These are phyloP conservation scores for Sparassis latifolia DNA, from an alignment of 1,284 basidiomycete genomes.

Conservation along the genomic window DNA sequence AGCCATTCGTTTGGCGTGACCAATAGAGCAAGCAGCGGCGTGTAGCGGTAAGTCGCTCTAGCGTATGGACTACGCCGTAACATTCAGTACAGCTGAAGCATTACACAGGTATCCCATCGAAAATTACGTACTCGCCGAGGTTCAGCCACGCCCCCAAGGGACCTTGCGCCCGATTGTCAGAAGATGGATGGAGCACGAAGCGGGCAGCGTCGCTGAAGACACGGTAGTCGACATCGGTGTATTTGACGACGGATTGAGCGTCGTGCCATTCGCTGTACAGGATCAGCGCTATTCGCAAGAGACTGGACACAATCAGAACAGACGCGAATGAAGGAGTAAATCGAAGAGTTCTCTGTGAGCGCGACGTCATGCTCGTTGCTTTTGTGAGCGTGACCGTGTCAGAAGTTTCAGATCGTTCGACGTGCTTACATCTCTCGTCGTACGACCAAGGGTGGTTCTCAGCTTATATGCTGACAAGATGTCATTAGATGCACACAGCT, in stretches of 20 bases:
- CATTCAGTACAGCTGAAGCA: conserved; percentile 2
- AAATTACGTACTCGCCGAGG: conserved; percentile 60
- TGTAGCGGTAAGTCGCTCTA: conserved; percentile 95
- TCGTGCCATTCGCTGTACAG: conserved; percentile 89
- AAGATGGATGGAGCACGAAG: conserved; percentile 51
- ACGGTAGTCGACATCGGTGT: conserved; percentile 95
- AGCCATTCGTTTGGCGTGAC: conserved; percentile 77
- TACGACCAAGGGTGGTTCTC: too few relatives aligned
- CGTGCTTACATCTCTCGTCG: too few relatives aligned
- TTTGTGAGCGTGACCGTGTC: not conserved
- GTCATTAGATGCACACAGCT: too few relatives aligned
- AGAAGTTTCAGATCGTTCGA: too few relatives aligned
- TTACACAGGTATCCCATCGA: conserved; percentile 6
- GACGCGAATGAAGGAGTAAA: conserved; percentile 40
- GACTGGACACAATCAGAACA: conserved; percentile 47
- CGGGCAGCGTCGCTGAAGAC: conserved; percentile 91
- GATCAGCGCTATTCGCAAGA: conserved; percentile 67
- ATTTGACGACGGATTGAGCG: conserved; percentile 76
- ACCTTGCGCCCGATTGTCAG: conserved; percentile 54
- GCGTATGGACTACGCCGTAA: conserved; percentile 65
- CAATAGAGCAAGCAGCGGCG: conserved; percentile 83
- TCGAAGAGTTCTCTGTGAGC: not conserved
- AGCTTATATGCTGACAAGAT: too few relatives aligned
- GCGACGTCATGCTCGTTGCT: not conserved
- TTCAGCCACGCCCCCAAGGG: conserved; percentile 40